phyloP scores from a whole-genome alignment of 1,139 yeast genomes.

The Nakaseomyces delphensis region DNA sequence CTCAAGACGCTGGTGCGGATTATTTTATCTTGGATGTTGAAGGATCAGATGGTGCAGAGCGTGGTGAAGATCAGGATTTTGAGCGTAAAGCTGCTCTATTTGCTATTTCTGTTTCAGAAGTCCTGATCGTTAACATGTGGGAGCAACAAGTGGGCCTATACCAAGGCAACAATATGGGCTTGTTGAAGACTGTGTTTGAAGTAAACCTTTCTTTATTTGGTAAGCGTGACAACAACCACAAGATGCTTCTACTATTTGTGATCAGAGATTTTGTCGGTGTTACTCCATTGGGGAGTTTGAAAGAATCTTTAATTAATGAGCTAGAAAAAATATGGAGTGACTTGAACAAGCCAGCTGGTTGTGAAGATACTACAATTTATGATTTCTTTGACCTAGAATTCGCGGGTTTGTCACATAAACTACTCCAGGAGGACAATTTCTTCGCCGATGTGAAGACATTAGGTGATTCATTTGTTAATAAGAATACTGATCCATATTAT shows the following conservation, averaged over 20 bases:
- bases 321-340: constrained; percentile 69
- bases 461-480: constrained; percentile 43
- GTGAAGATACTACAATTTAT: constrained; percentile 43
- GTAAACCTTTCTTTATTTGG: constrained; percentile 78
- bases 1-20: constrained; percentile 9
- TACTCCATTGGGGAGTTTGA: constrained; percentile 70
- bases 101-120: constrained; percentile 87
- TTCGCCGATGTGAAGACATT: constrained; percentile 50
- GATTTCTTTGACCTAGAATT: constrained; percentile 85
- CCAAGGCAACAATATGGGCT: constrained; percentile 96
- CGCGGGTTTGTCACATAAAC: constrained; percentile 76
- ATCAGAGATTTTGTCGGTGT: constrained; percentile 86
- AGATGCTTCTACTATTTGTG: constrained; percentile 74
- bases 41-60: constrained; percentile 95
- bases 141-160: constrained; percentile 94
- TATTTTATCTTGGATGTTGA: constrained; percentile 84
- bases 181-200: constrained; percentile 90
- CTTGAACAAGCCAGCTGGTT: constrained; percentile 62
- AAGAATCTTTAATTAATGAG: constrained; percentile 61
- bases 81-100: constrained; percentile 93
- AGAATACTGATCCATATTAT: constrained; percentile 30
- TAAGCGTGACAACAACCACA: constrained; percentile 36
- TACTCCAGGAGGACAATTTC: constrained; percentile 70
- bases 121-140: constrained; percentile 89
- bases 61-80: constrained; percentile 97